Percentiles rank a stretch among this genome's conserved stretches.
These are phyloP conservation scores for Cladosporium sp. DNA, from an alignment of 2,329 filamentous ascomycete species.

Conservation along the genomic window DNA sequence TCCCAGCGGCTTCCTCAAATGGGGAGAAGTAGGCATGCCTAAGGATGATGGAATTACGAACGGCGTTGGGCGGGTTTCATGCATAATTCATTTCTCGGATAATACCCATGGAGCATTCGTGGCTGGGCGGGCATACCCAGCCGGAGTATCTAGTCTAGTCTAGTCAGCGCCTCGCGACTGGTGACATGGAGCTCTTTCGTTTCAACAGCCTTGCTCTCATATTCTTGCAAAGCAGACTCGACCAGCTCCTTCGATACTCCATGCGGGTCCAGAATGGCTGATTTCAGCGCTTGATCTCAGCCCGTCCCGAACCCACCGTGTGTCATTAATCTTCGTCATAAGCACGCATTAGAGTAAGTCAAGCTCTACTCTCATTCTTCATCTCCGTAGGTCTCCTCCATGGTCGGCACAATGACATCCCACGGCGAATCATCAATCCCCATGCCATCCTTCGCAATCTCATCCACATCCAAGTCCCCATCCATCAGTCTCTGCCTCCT, in stretches of 20 bases:
- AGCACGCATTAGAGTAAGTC: background rate
- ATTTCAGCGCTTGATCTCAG: conserved; percentile 14
- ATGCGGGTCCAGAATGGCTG: background rate
- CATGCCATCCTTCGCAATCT: conserved; percentile 16
- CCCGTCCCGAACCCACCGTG: background rate
- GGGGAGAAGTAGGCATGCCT: background rate
- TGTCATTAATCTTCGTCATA: background rate
- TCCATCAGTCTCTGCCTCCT: conserved; percentile 17
- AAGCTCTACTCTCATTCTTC: conserved; percentile 13
- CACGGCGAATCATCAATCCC: conserved; percentile 22
- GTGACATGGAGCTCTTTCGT: too few relatives aligned
- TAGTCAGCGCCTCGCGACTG: background rate
- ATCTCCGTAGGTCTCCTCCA: conserved; percentile 30
- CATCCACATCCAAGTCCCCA: conserved; percentile 15
- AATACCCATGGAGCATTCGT: conserved; percentile 7
- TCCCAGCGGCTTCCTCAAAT: background rate
- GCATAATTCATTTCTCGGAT: conserved; percentile 5
- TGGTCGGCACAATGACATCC: conserved; percentile 30
- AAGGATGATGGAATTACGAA: background rate
- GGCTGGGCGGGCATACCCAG: background rate
- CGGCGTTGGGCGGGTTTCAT: conserved; percentile 2
- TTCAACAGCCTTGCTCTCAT: too few relatives aligned
- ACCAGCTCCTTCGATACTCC: too few relatives aligned
- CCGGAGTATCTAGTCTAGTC: too few relatives aligned
- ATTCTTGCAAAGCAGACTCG: too few relatives aligned